Base-by-base conservation (phyloP, 176 grass and related monocot genomes). In the Bothriochloa decipiens region DNA sequence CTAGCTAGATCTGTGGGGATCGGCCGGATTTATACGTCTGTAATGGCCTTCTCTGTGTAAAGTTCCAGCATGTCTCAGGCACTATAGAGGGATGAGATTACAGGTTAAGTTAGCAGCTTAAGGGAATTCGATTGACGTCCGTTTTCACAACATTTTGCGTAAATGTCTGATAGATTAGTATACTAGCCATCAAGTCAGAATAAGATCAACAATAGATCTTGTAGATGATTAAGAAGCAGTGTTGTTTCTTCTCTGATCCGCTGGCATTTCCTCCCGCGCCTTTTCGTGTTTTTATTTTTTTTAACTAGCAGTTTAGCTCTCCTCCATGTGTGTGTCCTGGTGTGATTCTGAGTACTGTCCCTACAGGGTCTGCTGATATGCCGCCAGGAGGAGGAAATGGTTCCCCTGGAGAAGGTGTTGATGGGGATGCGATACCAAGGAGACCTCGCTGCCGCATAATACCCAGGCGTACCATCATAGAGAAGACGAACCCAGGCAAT, bases 401-500 rank as follows among this genome's bases (percentile, higher is more conserved):
- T 14, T 18, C 5, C 15, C 49, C 22, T 15, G 60, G 8, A 76
- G 23, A 63, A 5, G 50, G 18, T 36, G 71, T 83, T 65, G 20
- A 75, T 28, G 47, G 42, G 20, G 22, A 42, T 75, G 20, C n/a
- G 27, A 17, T 23, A 3, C 40, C 61, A 64, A 64, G 71, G 60
- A 75, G 29, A 16, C 43, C 2, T 76, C 60, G 5, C 4, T 36
- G 15, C 40, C 49, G 49, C 49, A 52, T 18, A 52, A 52, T 18
- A 52, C 11, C 42, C 32, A 66, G 70, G 60, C 70, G 22, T 37
- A 8, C 13, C 46, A 36, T 5, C 46, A 36, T 5, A 9, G 71
- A 84, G 71, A 75, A 52, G 60, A 83, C 7, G 20, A 67, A 26
- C 22, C 60, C 82, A 5, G 27, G 6, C n/a, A 84, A 84, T 65